Evolutionary conservation across 75 land plant species (phyloP), one percentile per base, ranked within the genome.

Genomic region (Cunninghamia lanceolata): DNA sequence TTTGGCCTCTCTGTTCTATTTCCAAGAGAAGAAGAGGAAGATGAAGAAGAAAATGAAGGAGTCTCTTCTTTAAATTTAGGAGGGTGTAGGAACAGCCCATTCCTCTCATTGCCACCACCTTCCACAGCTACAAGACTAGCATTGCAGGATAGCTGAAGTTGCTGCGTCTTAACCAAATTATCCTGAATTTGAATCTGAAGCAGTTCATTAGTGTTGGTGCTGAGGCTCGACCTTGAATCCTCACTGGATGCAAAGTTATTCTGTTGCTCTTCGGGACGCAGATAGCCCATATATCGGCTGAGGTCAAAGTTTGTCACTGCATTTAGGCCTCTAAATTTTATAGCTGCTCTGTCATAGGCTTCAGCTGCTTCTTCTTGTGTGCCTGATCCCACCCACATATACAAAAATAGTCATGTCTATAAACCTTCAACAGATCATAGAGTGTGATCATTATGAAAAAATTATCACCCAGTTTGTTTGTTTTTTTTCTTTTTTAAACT

Each of bases 311-410:
- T 94, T 28, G 95, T 94, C 35, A 94, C 95, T 6, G 95, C 94
- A 70, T 94, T 94, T 10, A 93, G 86, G 5, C 95, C 95, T 32
- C 95, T 89, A 85, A 91, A 90, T 81, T 91, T 90, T 39, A 94
- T 94, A 43, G 95, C 95, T 25, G 95, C 95, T 91, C 88, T 90
- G 86, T 94, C 95, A 74, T 94, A 94, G 9, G 95, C 95, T 21
- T 86, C 87, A n/a, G 95, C 95, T 6, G 95, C 95, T 82, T 94
- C 95, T 80, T 94, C 95, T 83, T 94, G 95, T 0, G 95, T 93
- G 42, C 94, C 95, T 94, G 43, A 28, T 5, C 21, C 2, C 39
- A 5, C 6, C 1, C 46, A 39, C 13, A 77, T 19, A 6, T 40
- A 42, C 81, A 75, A 3, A 71, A 74, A 10, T 1, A 75, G 30